Evolutionary conservation across 2,329 filamentous ascomycete species (phyloP), one percentile per base, ranked within the genome.

Genomic region (Dactylellina drechsleri): DNA sequence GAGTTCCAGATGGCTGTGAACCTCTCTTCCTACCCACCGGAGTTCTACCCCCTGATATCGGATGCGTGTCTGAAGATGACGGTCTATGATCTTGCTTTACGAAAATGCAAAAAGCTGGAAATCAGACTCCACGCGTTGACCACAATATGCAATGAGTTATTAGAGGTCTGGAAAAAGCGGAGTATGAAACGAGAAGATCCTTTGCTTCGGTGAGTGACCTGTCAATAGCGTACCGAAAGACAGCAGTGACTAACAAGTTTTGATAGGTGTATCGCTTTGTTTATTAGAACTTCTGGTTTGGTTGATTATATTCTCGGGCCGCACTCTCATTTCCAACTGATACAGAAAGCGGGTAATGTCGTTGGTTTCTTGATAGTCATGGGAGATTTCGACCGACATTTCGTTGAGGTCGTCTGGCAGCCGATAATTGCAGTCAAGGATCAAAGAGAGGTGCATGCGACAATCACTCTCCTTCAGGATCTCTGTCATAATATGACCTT

Each of bases 291-390:
- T 5, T 90, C 90, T 45, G 88, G 89, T 62, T 84, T 98, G 26
- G 87, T 96, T 23, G 88, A 93, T 72, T 98, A 97, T 81, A 89
- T 99, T 53, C 87, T 97, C 60, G 92, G 94, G 1, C 89, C 94
- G 13, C 93, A 93, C 66, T 97, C 94, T 36, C 95, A 98, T 80
- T 92, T 93, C 0, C 93, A 97, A 80, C 88, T 98, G 62, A 95
- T 96, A 18, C 85, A 87, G 41, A 89, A 93, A 78, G 92, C 92
- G 79, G 86, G 87, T 47, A 96, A 97, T 77, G 91, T 98, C 62
- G 85, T 97, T 56, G 92, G 92, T 0, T 98, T 98, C 79, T 84
- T 98, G 60, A 87, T 92, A 20, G 91, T 95, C 13, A 95, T 92
- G 0, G 85, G 86, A 64, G 90, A 88, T 13, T 97, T 94, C 81